A percentile compares a stretch with the other conserved stretches of the same genome.
These are phyloP conservation scores for Aspergillus funiculosus DNA, from an alignment of 495 filamentous ascomycete genomes.

Conservation along the genomic window DNA sequence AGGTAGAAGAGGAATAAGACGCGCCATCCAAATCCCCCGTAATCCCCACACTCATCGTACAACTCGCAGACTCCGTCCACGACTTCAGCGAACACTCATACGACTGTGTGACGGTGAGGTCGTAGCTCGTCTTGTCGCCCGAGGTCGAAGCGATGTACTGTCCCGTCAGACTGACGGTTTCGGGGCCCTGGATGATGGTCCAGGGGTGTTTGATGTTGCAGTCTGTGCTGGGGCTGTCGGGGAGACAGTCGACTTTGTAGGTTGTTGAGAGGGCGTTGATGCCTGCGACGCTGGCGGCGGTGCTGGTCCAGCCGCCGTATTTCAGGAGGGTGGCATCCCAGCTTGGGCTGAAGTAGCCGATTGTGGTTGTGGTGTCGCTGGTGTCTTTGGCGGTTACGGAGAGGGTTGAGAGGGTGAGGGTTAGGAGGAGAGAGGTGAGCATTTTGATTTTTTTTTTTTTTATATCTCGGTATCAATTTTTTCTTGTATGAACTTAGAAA, in stretches of 20 bases:
- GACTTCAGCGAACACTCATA: background rate
- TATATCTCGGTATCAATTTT: too few species aligned
- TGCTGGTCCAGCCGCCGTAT: background rate
- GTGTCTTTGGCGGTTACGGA: background rate
- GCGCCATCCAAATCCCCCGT: background rate
- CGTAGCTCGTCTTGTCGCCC: background rate
- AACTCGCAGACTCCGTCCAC: background rate
- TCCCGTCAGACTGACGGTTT: background rate
- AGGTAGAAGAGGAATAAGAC: too few species aligned
- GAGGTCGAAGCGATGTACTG: background rate
- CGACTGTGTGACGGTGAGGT: background rate
- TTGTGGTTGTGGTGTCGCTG: background rate
- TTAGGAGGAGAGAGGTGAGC: background rate
- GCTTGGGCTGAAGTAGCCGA: background rate
- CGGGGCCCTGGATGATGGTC: constrained; percentile 1
- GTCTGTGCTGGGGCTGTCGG: background rate
- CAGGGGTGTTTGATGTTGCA: constrained; percentile 2
- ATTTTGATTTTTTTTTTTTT: too few species aligned
- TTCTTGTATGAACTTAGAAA: too few species aligned
- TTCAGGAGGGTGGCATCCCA: background rate
- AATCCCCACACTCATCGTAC: background rate
- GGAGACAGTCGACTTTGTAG: background rate
- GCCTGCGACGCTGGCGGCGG: constrained; percentile 1
- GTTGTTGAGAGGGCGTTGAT: constrained; percentile 6
- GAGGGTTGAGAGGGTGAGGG: background rate